Conservation (phyloP, 352 stramenopile genomes). For the Aphanomyces cochlioides region DNA sequence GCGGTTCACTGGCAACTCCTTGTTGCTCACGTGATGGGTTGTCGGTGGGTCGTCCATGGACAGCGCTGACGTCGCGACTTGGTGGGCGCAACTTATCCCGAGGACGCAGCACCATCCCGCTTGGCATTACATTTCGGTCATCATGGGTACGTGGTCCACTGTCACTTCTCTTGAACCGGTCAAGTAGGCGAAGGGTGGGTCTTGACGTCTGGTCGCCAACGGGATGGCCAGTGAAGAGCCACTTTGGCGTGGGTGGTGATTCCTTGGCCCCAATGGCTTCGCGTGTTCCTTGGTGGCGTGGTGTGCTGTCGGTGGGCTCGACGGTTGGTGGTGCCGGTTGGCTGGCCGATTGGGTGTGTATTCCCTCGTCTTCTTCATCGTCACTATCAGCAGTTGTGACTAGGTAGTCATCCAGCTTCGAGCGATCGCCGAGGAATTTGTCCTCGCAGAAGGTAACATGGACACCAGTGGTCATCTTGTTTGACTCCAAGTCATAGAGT, state of each 20-base stretch:
- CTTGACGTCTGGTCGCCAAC: no score
- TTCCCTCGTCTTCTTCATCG: slow-evolving; percentile 14
- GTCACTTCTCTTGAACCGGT: no score
- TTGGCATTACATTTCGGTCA: no score
- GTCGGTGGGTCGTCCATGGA: no score
- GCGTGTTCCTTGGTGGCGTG: not conserved
- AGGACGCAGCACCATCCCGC: no score
- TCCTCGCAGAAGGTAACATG: slow-evolving; percentile 14
- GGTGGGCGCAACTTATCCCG: no score
- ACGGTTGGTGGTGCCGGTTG: not conserved
- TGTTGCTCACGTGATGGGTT: not conserved
- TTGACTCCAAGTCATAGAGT: slow-evolving; percentile 21
- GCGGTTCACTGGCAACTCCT: not conserved
- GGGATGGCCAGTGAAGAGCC: no score
- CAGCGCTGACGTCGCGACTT: no score
- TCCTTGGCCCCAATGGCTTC: not conserved
- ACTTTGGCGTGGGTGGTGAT: not conserved
- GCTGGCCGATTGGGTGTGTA: not conserved
- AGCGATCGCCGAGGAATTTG: slow-evolving; percentile 1
- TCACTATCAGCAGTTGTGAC: slow-evolving; percentile 1
- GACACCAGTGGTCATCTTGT: slow-evolving; percentile 20
- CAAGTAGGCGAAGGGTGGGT: no score
- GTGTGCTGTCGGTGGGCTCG: not conserved
- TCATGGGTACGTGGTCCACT: no score
- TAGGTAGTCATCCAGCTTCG: slow-evolving; percentile 6